Evolutionary conservation across 2,329 filamentous ascomycete genomes (phyloP), one percentile per base, ranked within the genome.

Genomic region (Fusarium palustre): DNA sequence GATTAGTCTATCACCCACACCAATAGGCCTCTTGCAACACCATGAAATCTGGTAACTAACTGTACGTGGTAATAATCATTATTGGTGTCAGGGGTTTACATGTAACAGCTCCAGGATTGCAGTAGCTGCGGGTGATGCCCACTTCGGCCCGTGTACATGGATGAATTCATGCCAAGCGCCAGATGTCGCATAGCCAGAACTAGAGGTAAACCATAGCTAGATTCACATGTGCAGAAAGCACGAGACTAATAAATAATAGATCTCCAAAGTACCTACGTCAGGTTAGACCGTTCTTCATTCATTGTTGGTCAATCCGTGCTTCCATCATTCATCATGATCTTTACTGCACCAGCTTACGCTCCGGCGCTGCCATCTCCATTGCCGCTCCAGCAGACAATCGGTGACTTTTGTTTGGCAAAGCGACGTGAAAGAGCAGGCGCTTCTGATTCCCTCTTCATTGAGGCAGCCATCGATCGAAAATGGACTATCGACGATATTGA

Each of bases 291-390:
- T 39, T n/a, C 36, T 20, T 20, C n/a, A 20, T 39, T 7, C 36
- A 39, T 5, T 20, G 11, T 20, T 39, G 36, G n/a, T 39, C 36
- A 34, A 34, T 18, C 16, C 10, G 28, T 30, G 28, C 28, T 30
- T 30, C 28, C 28, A 39, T 39, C n/a, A 28, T 30, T 8, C 34
- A 53, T 24, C 49, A 53, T 53, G 49, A 53, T 53, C 36, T 53
- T 53, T 42, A 53, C 49, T n/a, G 49, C 49, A 33, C 49, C 49
- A 53, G 49, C 36, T 53, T 53, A 53, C 36, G 49, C 49, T 33
- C 49, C 49, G 28, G 49, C 49, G 28, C 42, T 53, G 15, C 49
- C 49, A 42, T 53, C 49, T 42, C 49, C 49, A 33, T 28, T 53
- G 36, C 49, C 49, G 7, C 49, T 53, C 42, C 36, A 42, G 18